Evolutionary conservation across 768 basidiomycete genomes (phyloP).

Genomic region (Termitomyces eurrhizus): DNA sequence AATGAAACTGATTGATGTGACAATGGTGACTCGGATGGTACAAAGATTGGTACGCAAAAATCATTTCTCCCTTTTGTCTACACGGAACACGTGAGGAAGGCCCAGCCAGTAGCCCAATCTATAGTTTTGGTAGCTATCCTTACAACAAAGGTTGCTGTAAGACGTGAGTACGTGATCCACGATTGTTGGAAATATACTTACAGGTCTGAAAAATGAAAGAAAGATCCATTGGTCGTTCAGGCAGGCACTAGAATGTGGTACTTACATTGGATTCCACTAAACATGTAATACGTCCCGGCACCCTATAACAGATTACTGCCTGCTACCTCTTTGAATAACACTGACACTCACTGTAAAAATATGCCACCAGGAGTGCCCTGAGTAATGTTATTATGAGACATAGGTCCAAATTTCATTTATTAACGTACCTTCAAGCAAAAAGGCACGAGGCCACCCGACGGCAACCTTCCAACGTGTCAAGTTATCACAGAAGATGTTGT

Average conservation of each 20-base stretch:
- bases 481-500: slow-evolving; percentile 68
- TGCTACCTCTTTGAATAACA: background rate
- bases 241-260: slow-evolving; percentile 2
- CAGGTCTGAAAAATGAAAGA: slow-evolving; percentile 31
- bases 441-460: slow-evolving; percentile 63
- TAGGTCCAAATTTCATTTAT: background rate
- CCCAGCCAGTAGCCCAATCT: slow-evolving; percentile 36
- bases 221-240: slow-evolving; percentile 2
- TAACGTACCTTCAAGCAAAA: slow-evolving; percentile 55
- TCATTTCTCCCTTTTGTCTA: slow-evolving; percentile 20
- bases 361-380: slow-evolving; percentile 78
- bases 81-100: slow-evolving; percentile 44
- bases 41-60: background rate
- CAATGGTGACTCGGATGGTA: background rate
- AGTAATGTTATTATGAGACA: background rate
- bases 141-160: slow-evolving; percentile 49
- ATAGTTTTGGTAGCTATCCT: slow-evolving; percentile 53
- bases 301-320: slow-evolving; percentile 28
- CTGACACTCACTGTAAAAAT: slow-evolving; percentile 48
- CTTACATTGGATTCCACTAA: slow-evolving; percentile 50
- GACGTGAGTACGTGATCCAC: slow-evolving; percentile 1
- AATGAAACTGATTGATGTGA: background rate
- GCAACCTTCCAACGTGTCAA: slow-evolving; percentile 52
- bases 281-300: slow-evolving; percentile 48
- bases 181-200: slow-evolving; percentile 24